Percentiles rank a stretch among this genome's conserved stretches.
These are phyloP conservation scores for Neonectria magnoliae DNA, from an alignment of 2,329 filamentous ascomycete genomes.

Conservation along the genomic window DNA sequence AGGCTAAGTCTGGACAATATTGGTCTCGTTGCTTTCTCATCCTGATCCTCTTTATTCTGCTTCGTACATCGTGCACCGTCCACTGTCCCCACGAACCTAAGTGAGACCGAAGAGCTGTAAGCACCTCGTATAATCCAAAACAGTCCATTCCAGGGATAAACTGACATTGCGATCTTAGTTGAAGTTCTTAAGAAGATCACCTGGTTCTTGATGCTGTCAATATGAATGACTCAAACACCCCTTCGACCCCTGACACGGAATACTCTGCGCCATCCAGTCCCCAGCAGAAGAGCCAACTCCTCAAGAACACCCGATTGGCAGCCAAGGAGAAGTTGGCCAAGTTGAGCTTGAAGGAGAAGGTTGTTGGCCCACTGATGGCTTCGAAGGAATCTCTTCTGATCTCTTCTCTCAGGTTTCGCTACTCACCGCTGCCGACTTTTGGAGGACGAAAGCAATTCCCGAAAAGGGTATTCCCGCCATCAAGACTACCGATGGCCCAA, in stretches of 20 bases:
- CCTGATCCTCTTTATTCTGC: neutral
- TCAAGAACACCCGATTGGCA: slow-evolving; percentile 52
- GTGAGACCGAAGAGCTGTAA: neutral
- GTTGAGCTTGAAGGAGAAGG: slow-evolving; percentile 68
- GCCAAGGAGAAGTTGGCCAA: slow-evolving; percentile 61
- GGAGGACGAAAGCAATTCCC: slow-evolving; percentile 73
- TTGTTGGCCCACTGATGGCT: slow-evolving; percentile 34
- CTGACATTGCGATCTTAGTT: neutral
- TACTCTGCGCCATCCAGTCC: slow-evolving; percentile 59
- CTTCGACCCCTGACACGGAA: slow-evolving; percentile 61
- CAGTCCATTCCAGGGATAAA: neutral
- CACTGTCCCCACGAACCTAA: neutral
- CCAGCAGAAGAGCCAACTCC: slow-evolving; percentile 47
- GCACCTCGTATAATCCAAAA: neutral
- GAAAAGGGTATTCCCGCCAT: slow-evolving; percentile 71
- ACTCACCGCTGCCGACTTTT: slow-evolving; percentile 72
- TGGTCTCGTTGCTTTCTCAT: neutral
- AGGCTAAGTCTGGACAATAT: neutral
- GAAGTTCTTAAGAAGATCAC: neutral
- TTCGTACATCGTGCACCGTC: neutral
- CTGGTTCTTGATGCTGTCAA: neutral
- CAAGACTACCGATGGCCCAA: slow-evolving; percentile 76
- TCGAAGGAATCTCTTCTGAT: neutral
- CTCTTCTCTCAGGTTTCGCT: slow-evolving; percentile 60
- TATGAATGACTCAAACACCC: slow-evolving; percentile 39